Evolutionary conservation across 2,329 filamentous ascomycete species (phyloP).

Genomic region (Lachnum nothofagi): DNA sequence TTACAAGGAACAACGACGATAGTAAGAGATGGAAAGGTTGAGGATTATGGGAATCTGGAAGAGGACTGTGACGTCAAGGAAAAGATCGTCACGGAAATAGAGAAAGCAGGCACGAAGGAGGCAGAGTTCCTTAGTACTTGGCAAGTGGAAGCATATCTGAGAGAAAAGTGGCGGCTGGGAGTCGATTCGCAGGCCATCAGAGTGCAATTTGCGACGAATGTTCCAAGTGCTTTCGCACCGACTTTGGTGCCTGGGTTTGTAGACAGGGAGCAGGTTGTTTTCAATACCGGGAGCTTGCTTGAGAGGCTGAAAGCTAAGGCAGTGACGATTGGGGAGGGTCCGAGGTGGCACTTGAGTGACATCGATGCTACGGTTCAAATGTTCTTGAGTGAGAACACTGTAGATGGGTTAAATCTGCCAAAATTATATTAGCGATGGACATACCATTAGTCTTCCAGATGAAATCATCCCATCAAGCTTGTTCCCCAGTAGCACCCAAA

Average conservation of each 20-base stretch:
- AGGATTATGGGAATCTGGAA: neutral
- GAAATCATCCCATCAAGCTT: too few species aligned
- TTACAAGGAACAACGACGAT: constrained; percentile 11
- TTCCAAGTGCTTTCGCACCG: constrained; percentile 4
- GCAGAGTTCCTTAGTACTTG: constrained; percentile 13
- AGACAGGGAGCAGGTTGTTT: constrained; percentile 1
- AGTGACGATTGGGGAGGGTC: constrained; percentile 15
- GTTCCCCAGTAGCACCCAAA: too few species aligned
- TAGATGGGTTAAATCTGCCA: too few species aligned
- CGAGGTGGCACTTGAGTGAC: constrained; percentile 13
- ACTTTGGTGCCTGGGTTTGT: constrained; percentile 16
- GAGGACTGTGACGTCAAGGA: constrained; percentile 1
- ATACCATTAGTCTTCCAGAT: too few species aligned
- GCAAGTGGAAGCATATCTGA: constrained; percentile 16
- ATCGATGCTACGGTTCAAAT: constrained; percentile 9
- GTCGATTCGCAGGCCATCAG: constrained; percentile 11
- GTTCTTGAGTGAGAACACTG: constrained; percentile 7
- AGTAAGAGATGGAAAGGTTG: neutral
- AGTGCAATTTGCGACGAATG: neutral
- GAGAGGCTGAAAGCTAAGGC: constrained; percentile 8
- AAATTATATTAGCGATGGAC: too few species aligned
- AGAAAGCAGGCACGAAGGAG: constrained; percentile 4
- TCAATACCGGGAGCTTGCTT: constrained; percentile 7
- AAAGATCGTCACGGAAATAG: constrained; percentile 5
- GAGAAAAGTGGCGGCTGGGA: constrained; percentile 10